These are phyloP conservation scores for Spencermartinsiella europaea DNA, from an alignment of 805 yeast species.

Conservation along the genomic window DNA sequence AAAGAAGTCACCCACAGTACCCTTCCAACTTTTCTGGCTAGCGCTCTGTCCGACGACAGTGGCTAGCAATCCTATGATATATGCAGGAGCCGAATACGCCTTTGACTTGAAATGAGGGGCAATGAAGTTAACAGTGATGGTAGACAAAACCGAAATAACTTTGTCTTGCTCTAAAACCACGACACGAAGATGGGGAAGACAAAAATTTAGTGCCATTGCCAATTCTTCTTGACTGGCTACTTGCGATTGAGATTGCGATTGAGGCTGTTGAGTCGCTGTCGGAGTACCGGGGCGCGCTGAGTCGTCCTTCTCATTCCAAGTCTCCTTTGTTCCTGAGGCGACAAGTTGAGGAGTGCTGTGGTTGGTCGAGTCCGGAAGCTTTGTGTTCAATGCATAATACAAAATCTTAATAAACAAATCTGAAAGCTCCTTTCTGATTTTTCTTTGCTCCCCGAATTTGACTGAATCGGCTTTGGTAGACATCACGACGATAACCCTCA, in stretches of 20 bases:
- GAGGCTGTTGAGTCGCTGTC: too few relatives aligned
- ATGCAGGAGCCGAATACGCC: slow-evolving; percentile 10
- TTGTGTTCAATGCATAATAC: slow-evolving; percentile 20
- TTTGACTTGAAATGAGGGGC: slow-evolving; percentile 49
- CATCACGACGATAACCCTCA: slow-evolving; percentile 48
- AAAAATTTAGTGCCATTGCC: slow-evolving; percentile 37
- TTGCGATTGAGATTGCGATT: not conserved
- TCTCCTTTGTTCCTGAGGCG: not conserved
- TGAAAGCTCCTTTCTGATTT: slow-evolving; percentile 51
- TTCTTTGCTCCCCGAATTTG: slow-evolving; percentile 57
- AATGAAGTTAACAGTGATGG: slow-evolving; percentile 50
- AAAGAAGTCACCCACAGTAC: slow-evolving; percentile 56
- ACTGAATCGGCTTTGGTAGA: slow-evolving; percentile 53
- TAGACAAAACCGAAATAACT: slow-evolving; percentile 43
- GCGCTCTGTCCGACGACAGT: slow-evolving; percentile 3
- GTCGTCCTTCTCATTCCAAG: not conserved
- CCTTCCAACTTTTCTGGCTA: slow-evolving; percentile 57
- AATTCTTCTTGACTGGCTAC: slow-evolving; percentile 38
- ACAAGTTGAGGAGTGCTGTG: not conserved
- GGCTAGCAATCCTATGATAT: slow-evolving; percentile 6
- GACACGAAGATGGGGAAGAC: slow-evolving; percentile 38
- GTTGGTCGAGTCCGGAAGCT: not conserved
- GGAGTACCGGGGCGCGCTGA: not conserved
- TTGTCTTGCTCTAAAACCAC: slow-evolving; percentile 59
- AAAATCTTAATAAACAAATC: slow-evolving; percentile 40